Conservation (phyloP, 1,139 yeast genomes). For the Waltiozyma sp. region DNA sequence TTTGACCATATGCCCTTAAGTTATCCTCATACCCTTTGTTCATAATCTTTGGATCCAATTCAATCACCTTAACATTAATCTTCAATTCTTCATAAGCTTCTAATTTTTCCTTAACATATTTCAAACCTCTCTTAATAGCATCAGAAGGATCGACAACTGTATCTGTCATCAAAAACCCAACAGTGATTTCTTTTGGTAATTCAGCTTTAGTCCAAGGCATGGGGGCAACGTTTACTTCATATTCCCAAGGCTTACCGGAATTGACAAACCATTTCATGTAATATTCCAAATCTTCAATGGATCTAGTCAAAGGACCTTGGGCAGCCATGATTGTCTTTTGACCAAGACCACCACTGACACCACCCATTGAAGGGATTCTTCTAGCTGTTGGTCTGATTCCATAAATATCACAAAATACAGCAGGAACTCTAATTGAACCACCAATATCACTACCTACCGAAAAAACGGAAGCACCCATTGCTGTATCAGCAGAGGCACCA, state of each 20-base stretch:
- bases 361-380: constrained; percentile 43
- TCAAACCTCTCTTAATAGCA: constrained; percentile 39
- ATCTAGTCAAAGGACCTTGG: constrained; percentile 55
- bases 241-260: constrained; percentile 52
- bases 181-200: constrained; percentile 24
- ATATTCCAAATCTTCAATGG: constrained; percentile 50
- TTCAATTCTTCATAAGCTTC: constrained; percentile 23
- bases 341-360: constrained; percentile 42
- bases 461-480: constrained; percentile 49
- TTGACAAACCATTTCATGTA: constrained; percentile 54
- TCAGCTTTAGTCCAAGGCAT: constrained; percentile 44
- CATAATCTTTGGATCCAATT: constrained; percentile 41
- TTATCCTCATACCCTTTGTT: constrained; percentile 42
- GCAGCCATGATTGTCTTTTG: constrained; percentile 37
- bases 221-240: constrained; percentile 42
- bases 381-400: constrained; percentile 65
- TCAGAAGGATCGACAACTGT: constrained; percentile 42
- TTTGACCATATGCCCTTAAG: constrained; percentile 25
- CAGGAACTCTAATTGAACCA: constrained; percentile 70
- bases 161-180: constrained; percentile 34
- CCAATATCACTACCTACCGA: constrained; percentile 78
- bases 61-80: constrained; percentile 33
- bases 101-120: constrained; percentile 29
- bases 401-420: constrained; percentile 56
- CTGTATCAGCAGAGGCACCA: constrained; percentile 66